Evolutionary conservation across 2,329 filamentous ascomycete species (phyloP), one percentile per base, ranked within the genome.

Genomic region (Monosporascus sp.): DNA sequence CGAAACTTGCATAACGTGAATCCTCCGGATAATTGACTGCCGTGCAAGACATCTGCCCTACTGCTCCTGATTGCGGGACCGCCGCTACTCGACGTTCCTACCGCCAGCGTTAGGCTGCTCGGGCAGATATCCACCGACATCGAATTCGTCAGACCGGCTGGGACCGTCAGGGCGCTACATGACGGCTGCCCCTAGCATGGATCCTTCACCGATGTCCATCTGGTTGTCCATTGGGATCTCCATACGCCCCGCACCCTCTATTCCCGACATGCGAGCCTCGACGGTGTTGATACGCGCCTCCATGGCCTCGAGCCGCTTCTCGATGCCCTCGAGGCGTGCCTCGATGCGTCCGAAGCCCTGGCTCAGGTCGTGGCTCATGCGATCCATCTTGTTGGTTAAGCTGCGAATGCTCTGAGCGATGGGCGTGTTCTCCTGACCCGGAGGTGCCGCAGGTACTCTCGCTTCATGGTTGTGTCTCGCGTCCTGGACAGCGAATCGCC

Each of bases 401-500:
- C 76, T 81, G 48, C 81, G 76, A 37, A 85, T 76, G 49, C 75
- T 81, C 60, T 82, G 81, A 2, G 78, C 77, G 54, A 83, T 71
- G 1, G 81, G 80, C 5, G 80, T 78, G 62, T 79, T 81, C 63
- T 83, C 81, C 55, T 81, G 77, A 25, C 80, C 79, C 1, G 79
- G 76, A 1, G 75, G 74, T 37, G 77, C 78, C 18, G 79, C 76
- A 8, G 79, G 74, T 49, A 81, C 70, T 54, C 81, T 78, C 35
- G 81, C 77, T 60, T 84, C 81, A 63, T 85, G 81, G 65, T 85
- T 85, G 64, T 85, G 81, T 15, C 80, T 74, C n/a, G 74, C 67
- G 53, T 83, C 79, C 55, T 84, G 81, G 11, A 85, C 77, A 7
- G 77, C 78, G 57, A 85, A 85, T n/a, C 81, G 79, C 81, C 81